These are phyloP conservation scores for Alternaria angustiovoidea DNA, from an alignment of 2,329 filamentous ascomycete genomes.

Conservation along the genomic window DNA sequence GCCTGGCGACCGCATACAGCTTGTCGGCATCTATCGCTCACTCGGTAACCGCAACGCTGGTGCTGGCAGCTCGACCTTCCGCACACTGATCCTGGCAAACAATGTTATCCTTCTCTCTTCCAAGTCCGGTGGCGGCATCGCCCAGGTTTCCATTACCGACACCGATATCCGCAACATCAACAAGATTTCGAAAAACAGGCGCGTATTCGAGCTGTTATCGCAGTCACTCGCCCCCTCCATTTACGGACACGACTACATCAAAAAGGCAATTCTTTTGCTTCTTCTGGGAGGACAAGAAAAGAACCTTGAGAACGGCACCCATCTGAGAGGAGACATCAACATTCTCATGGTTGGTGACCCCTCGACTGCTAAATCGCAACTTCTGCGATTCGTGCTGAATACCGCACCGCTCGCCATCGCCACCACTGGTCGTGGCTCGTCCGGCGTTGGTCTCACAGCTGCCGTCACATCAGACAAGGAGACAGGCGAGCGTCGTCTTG, in stretches of 20 bases:
- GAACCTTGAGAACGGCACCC: conserved; percentile 96
- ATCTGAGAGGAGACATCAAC: conserved; percentile 98
- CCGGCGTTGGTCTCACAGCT: conserved; percentile 95
- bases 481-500: conserved; percentile 90
- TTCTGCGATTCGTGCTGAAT: conserved; percentile 95
- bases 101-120: conserved; percentile 94
- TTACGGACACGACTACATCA: conserved; percentile 96
- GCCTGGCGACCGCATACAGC: conserved; percentile 92
- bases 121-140: conserved; percentile 93
- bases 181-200: conserved; percentile 93
- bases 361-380: conserved; percentile 97
- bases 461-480: conserved; percentile 97
- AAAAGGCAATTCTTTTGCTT: conserved; percentile 96
- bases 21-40: conserved; percentile 95
- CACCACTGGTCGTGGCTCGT: conserved; percentile 95
- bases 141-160: conserved; percentile 90
- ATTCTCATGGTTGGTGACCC: conserved; percentile 99
- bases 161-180: conserved; percentile 99
- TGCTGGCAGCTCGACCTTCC: conserved; percentile 90
- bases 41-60: conserved; percentile 93
- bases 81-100: conserved; percentile 91
- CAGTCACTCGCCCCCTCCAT: conserved; percentile 97
- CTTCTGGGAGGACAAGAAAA: conserved; percentile 96
- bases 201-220: conserved; percentile 89
- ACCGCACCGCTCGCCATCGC: conserved; percentile 96